Percentiles rank a stretch among this genome's conserved stretches.
Evolutionary conservation across 2,329 filamentous ascomycete genomes (phyloP).

Genomic region (Knoxdaviesia capensis): DNA sequence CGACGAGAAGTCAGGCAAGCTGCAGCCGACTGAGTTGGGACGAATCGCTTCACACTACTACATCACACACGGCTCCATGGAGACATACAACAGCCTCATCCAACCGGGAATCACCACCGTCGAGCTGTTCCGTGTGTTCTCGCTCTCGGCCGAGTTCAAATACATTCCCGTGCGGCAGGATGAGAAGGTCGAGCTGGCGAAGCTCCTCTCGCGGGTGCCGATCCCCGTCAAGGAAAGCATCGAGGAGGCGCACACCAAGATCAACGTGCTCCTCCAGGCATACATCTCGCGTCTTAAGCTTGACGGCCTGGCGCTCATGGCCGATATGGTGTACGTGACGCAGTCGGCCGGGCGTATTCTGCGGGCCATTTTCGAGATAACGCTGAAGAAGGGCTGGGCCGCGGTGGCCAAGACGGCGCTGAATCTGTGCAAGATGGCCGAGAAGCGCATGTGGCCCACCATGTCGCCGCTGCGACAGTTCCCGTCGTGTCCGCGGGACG

Average conservation of each 20-base stretch:
- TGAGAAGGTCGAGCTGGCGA: slow-evolving; percentile 89
- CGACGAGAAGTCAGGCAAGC: slow-evolving; percentile 73
- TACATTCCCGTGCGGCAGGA: slow-evolving; percentile 96
- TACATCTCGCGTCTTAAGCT: slow-evolving; percentile 91
- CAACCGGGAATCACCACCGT: slow-evolving; percentile 85
- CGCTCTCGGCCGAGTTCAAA: slow-evolving; percentile 94
- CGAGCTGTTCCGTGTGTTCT: slow-evolving; percentile 90
- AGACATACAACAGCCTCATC: slow-evolving; percentile 88
- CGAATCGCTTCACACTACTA: slow-evolving; percentile 97
- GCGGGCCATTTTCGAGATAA: slow-evolving; percentile 89
- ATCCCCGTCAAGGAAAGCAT: slow-evolving; percentile 96
- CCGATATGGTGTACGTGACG: slow-evolving; percentile 95
- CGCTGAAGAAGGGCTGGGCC: slow-evolving; percentile 92
- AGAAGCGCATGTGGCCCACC: slow-evolving; percentile 98
- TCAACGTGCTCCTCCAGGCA: slow-evolving; percentile 90
- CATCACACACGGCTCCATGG: slow-evolving; percentile 90
- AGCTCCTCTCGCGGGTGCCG: slow-evolving; percentile 72
- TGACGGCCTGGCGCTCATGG: slow-evolving; percentile 88
- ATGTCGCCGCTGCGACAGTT: slow-evolving; percentile 95
- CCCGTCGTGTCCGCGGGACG: slow-evolving; percentile 58
- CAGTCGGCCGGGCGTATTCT: slow-evolving; percentile 94
- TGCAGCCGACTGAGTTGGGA: slow-evolving; percentile 85
- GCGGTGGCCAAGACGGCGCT: slow-evolving; percentile 81
- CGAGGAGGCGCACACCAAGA: slow-evolving; percentile 91
- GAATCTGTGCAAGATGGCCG: slow-evolving; percentile 95